A percentile compares a stretch with the other conserved stretches of the same genome.
Evolutionary conservation across 1,284 basidiomycete genomes (phyloP).

Genomic region (Apiotrichum brassicae): DNA sequence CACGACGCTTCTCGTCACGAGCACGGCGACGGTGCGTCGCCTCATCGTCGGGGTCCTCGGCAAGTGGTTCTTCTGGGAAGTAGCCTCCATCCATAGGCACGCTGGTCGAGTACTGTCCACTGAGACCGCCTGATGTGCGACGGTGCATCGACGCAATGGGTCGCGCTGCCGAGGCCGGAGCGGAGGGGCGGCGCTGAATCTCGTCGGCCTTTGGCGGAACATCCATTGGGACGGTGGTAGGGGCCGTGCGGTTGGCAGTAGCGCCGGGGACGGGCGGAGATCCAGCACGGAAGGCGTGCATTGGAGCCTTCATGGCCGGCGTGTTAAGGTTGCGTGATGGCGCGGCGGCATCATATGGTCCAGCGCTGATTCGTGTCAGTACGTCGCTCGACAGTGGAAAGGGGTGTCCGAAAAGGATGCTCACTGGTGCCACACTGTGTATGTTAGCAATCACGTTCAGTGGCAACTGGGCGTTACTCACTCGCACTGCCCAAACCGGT

Average conservation of each 20-base stretch:
- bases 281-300: slow-evolving; percentile 36
- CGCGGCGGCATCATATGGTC: slow-evolving; percentile 47
- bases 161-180: slow-evolving; percentile 2
- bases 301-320: slow-evolving; percentile 36
- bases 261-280: slow-evolving; percentile 6
- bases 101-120: slow-evolving; percentile 44
- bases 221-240: not conserved
- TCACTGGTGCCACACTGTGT: not conserved
- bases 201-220: not conserved
- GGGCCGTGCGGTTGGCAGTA: slow-evolving; percentile 4
- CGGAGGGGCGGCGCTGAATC: not conserved
- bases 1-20: slow-evolving; percentile 41
- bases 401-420: not conserved
- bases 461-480: slow-evolving; percentile 20
- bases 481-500: slow-evolving; percentile 44
- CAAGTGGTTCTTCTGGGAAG: slow-evolving; percentile 30
- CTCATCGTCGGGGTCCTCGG: slow-evolving; percentile 25
- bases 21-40: slow-evolving; percentile 32
- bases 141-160: slow-evolving; percentile 13
- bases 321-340: slow-evolving; percentile 43
- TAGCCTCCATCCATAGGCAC: slow-evolving; percentile 43
- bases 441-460: not conserved
- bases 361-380: slow-evolving; percentile 29
- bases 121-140: slow-evolving; percentile 35
- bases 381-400: not conserved